Percentiles rank a stretch among this genome's conserved stretches.
Evolutionary conservation across 345 rosid species (phyloP).

Genomic region (Firmiana major): DNA sequence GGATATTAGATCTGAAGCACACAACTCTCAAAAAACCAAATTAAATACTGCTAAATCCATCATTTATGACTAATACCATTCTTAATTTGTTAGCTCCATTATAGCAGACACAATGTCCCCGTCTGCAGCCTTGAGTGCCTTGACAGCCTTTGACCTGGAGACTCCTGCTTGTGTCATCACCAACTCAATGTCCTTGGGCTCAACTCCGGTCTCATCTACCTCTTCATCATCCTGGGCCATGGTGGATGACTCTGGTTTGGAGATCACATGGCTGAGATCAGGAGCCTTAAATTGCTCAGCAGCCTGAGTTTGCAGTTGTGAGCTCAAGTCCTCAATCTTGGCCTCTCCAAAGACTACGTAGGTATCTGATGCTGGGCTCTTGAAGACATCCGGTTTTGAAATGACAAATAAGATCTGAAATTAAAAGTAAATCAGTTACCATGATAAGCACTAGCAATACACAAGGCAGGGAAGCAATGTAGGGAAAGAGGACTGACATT

Average conservation of each 20-base stretch:
- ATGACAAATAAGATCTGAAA: slow-evolving; percentile 70
- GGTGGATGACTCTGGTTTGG: slow-evolving; percentile 65
- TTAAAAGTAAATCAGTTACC: neutral
- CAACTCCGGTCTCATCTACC: slow-evolving; percentile 78
- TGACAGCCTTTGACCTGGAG: slow-evolving; percentile 63
- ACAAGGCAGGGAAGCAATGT: neutral
- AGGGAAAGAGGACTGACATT: slow-evolving; percentile 41
- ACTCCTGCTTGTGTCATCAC: slow-evolving; percentile 97
- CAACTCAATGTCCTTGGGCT: slow-evolving; percentile 83
- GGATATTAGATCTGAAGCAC: neutral
- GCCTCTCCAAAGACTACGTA: slow-evolving; percentile 85
- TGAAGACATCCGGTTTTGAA: slow-evolving; percentile 86
- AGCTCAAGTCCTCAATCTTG: slow-evolving; percentile 85
- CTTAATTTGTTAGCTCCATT: slow-evolving; percentile 81
- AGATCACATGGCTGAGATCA: slow-evolving; percentile 46
- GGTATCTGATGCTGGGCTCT: slow-evolving; percentile 82
- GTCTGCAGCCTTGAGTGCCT: slow-evolving; percentile 65
- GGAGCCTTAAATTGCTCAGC: slow-evolving; percentile 86
- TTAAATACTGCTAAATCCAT: neutral
- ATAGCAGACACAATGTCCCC: slow-evolving; percentile 89
- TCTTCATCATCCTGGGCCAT: slow-evolving; percentile 74
- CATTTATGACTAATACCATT: neutral
- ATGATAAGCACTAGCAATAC: neutral
- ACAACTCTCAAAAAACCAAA: neutral
- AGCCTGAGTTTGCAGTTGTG: slow-evolving; percentile 80